Base-by-base conservation (phyloP, 2,329 filamentous ascomycete species). In the Coniochaeta hoffmannii region DNA sequence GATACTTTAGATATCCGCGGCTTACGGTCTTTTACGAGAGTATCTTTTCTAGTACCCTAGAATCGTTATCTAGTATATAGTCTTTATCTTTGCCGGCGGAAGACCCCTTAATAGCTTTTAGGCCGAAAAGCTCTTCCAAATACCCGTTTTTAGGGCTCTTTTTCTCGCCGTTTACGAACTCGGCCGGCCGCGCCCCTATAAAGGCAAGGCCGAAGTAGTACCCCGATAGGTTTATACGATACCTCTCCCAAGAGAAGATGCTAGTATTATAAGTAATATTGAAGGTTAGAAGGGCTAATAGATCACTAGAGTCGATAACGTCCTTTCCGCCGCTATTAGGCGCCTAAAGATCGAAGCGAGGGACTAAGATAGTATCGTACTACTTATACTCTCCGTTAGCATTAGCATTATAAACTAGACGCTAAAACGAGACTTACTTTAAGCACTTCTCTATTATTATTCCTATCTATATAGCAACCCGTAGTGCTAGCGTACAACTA, bases 101-200 rank as follows among this genome's bases (percentile, higher is more conserved):
- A 19, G 34, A 34, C 8, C 44, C 58, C 31, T 49, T 11, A 12
- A 64, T 50, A 11, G 55, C 58, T 41, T 68, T 69, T 53, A 55
- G 32, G 17, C 56, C 46, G 50, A 66, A 68, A 24, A 69, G 59
- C 53, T 64, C 57, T 30, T 68, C 46, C 17, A 55, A 55, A 22
- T 49, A 64, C 26, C 62, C 49, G 55, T 69, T 60, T 30, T 67
- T 66, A 4, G 58, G 62, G 28, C 57, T 64, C 50, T 63, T 57
- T 50, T 57, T 64, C 56, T 69, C 56, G 28, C 56, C 44, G 57
- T 71, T 56, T 3, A 70, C 58, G 17, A 69, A 60, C 63, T 70
- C 60, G 15, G 61, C 62, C 17, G 62, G 63, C 52, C 62, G 60
- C n/a, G 58, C 61, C 7, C 66, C 58, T 1, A 57, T 70, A 41